A percentile compares a stretch with the other conserved stretches of the same genome.
Evolutionary conservation across 2,329 filamentous ascomycete genomes (phyloP).

Genomic region (Sordariomycetes sp.): DNA sequence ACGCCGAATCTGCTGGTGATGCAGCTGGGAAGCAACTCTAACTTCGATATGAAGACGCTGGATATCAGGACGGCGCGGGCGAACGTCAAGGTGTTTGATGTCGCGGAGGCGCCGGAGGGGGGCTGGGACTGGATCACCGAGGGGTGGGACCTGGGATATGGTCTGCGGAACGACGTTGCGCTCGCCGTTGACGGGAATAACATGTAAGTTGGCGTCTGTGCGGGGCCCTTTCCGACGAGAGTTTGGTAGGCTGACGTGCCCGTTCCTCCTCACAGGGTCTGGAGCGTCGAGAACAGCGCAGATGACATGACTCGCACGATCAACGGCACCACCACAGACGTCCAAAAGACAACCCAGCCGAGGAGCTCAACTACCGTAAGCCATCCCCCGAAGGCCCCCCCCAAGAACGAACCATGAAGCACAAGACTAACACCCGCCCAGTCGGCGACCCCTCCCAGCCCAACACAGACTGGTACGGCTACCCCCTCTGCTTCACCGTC

Average conservation of each 20-base stretch:
- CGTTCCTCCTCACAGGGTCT: conserved; percentile 14
- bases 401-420: not conserved
- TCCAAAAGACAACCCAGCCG: conserved; percentile 50
- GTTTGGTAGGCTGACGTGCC: not conserved
- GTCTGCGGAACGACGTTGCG: conserved; percentile 49
- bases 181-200: conserved; percentile 33
- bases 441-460: conserved; percentile 15
- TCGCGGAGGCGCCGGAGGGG: conserved; percentile 17
- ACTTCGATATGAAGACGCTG: conserved; percentile 21
- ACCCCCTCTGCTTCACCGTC: conserved; percentile 45
- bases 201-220: conserved; percentile 2
- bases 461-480: conserved; percentile 33
- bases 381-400: not conserved
- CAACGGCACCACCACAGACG: conserved; percentile 28
- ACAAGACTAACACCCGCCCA: conserved; percentile 4
- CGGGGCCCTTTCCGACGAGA: not conserved
- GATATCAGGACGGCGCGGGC: conserved; percentile 19
- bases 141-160: conserved; percentile 24
- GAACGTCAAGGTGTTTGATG: conserved; percentile 28
- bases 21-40: conserved; percentile 22
- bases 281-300: conserved; percentile 39
- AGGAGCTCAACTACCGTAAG: conserved; percentile 49
- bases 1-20: conserved; percentile 23
- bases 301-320: conserved; percentile 37
- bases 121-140: conserved; percentile 24